Evolutionary conservation across 1,284 basidiomycete species (phyloP).

Genomic region (Neotropicomus parvogracilis): DNA sequence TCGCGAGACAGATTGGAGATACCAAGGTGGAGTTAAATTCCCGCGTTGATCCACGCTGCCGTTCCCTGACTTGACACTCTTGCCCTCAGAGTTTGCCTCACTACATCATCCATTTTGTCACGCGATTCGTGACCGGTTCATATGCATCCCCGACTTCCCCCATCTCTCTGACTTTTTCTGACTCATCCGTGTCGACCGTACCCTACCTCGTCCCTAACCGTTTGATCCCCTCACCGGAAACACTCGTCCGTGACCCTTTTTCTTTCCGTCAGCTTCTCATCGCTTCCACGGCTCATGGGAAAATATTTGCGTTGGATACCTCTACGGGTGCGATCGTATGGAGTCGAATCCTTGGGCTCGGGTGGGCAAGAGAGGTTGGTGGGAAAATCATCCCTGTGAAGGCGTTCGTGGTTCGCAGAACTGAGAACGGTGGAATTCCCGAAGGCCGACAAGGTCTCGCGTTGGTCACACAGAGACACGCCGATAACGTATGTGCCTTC

Average conservation of each 20-base stretch:
- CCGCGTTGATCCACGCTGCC: neutral
- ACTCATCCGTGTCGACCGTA: constrained; percentile 32
- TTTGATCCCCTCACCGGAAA: constrained; percentile 32
- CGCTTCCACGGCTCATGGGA: constrained; percentile 68
- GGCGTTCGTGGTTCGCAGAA: constrained; percentile 34
- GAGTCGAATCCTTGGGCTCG: constrained; percentile 66
- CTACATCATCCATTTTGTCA: constrained; percentile 65
- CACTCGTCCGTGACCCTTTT: constrained; percentile 71
- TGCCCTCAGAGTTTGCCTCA: constrained; percentile 60
- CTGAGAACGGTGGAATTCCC: neutral
- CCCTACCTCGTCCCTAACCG: constrained; percentile 20
- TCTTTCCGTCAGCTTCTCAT: constrained; percentile 87
- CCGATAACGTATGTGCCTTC: constrained; percentile 52
- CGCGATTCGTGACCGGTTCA: constrained; percentile 72
- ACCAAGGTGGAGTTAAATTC: constrained; percentile 46
- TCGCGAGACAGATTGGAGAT: constrained; percentile 61
- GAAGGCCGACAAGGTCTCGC: constrained; percentile 44
- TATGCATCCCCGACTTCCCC: constrained; percentile 42
- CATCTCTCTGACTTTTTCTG: constrained; percentile 31
- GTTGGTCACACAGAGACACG: constrained; percentile 56
- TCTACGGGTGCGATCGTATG: constrained; percentile 74
- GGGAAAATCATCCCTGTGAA: constrained; percentile 54
- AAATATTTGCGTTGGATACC: constrained; percentile 81
- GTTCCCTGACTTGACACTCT: neutral
- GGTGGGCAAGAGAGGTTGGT: constrained; percentile 57